phyloP scores from a whole-genome alignment of 352 stramenopile species.

The Phytophthora syringae region DNA sequence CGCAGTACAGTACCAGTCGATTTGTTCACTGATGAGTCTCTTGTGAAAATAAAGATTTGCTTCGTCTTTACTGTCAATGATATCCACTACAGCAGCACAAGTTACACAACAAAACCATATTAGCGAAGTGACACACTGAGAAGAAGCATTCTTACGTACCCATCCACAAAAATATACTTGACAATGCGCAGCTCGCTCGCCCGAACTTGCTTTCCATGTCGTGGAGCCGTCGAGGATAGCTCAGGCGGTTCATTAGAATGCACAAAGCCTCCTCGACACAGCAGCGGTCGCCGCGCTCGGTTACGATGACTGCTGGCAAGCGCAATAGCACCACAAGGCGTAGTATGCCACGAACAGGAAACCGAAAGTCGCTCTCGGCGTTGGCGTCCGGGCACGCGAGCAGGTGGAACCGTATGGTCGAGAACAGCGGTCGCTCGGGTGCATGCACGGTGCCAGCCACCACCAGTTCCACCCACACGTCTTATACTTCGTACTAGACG shows the following conservation, averaged over 20 bases:
- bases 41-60: too few relatives aligned
- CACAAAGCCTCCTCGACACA: not conserved
- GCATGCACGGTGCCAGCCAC: not conserved
- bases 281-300: not conserved
- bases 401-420: not conserved
- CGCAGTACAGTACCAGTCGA: too few relatives aligned
- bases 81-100: too few relatives aligned
- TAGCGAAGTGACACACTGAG: too few relatives aligned
- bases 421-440: not conserved
- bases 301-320: not conserved
- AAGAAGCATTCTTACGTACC: too few relatives aligned
- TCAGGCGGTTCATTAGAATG: not conserved
- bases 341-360: not conserved
- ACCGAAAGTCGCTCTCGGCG: not conserved
- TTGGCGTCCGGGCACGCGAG: not conserved
- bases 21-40: too few relatives aligned
- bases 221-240: not conserved
- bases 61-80: too few relatives aligned
- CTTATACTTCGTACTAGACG: too few relatives aligned
- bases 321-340: too few relatives aligned
- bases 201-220: not conserved
- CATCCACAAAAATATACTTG: slow-evolving; percentile 6
- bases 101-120: too few relatives aligned
- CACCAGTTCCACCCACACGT: too few relatives aligned
- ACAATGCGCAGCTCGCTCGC: not conserved